These are phyloP conservation scores for Nitzschia sp. DNA, from an alignment of 108 stramenopile genomes.

Conservation along the genomic window DNA sequence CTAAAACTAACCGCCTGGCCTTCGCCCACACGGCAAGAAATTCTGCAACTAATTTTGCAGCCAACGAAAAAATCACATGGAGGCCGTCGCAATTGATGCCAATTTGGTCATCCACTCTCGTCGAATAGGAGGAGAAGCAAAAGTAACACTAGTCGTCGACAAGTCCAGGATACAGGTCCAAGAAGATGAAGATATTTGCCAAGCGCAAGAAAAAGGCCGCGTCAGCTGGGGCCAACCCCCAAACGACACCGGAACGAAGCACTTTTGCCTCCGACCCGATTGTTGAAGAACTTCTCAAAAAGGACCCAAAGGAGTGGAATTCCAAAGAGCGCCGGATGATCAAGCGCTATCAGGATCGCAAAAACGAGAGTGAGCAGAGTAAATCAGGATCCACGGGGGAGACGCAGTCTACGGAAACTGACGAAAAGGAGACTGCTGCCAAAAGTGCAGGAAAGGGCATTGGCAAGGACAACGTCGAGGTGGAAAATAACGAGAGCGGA, in stretches of 20 bases:
- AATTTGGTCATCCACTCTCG: no score
- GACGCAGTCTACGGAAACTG: neutral
- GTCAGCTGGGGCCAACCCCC: conserved; percentile 5
- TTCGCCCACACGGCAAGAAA: neutral
- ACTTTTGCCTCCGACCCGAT: conserved; percentile 54
- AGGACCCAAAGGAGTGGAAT: conserved; percentile 70
- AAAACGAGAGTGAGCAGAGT: neutral
- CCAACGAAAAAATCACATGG: neutral
- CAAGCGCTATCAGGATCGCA: conserved; percentile 62
- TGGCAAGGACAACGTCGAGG: neutral
- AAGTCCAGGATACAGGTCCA: neutral
- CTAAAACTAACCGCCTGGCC: neutral
- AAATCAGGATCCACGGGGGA: neutral
- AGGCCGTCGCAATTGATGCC: no score
- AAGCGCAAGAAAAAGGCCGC: conserved; percentile 45
- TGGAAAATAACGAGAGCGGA: neutral
- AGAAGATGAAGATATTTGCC: conserved; percentile 71
- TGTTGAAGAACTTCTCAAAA: conserved; percentile 62
- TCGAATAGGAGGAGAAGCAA: no score
- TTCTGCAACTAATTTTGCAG: neutral
- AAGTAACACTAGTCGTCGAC: neutral
- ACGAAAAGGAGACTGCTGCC: neutral
- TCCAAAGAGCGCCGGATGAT: conserved; percentile 80
- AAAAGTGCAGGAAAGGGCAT: no score
- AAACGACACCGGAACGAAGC: conserved; percentile 2